Evolutionary conservation across 169 alveolate genomes (phyloP).

Genomic region (Fabrea salina): DNA sequence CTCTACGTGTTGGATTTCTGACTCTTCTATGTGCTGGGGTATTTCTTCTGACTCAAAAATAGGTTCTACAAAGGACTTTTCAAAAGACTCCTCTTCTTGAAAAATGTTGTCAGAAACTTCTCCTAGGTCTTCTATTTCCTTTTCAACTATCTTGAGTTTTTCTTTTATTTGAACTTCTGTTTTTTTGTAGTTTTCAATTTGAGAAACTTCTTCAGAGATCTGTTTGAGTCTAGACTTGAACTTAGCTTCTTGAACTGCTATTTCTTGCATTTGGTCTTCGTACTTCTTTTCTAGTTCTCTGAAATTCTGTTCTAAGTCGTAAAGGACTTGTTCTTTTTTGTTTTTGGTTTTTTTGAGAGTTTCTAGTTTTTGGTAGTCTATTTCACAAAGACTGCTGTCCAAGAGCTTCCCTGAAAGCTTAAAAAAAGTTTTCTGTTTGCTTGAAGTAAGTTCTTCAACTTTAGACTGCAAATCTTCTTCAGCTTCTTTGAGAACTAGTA

Average conservation of each 20-base stretch:
- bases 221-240: background rate
- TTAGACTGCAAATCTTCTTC: constrained; percentile 10
- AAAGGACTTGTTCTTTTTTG: constrained; percentile 1
- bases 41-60: background rate
- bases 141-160: background rate
- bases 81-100: background rate
- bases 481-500: constrained; percentile 7
- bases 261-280: background rate
- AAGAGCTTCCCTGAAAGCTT: background rate
- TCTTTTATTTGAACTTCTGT: background rate
- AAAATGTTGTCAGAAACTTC: background rate
- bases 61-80: background rate
- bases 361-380: background rate
- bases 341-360: background rate
- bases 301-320: background rate
- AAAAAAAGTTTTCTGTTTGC: background rate
- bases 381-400: background rate
- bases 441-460: background rate
- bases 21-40: background rate
- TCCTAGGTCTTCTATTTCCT: background rate
- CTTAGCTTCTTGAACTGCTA: constrained; percentile 6
- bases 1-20: too few relatives aligned
- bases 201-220: background rate
- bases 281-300: background rate
- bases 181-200: background rate